Evolutionary conservation across 306 rosid genomes (phyloP), one percentile per base, ranked within the genome.

Genomic region (Prinsepia uniflora): DNA sequence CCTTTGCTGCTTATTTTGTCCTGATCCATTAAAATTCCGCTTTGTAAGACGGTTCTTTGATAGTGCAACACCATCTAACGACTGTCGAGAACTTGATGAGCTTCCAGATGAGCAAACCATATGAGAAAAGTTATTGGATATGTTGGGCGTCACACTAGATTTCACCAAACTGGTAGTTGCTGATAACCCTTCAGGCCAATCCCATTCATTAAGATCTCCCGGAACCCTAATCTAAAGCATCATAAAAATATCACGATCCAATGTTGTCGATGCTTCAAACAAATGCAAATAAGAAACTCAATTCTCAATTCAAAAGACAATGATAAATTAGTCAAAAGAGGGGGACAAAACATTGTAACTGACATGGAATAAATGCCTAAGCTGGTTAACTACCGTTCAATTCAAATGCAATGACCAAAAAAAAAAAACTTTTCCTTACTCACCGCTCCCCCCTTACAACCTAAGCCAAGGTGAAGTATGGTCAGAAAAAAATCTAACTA

Each of bases 171-270:
- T 77, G 42, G 86, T 74, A 79, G 79, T 72, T 68, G 84, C 70
- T 74, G 95, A 76, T 72, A 88, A 67, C 77, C 72, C 86, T 82
- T 84, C 91, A 47, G 95, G 91, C 91, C 95, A 88, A 85, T 80
- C 95, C 95, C 95, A 86, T 71, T 80, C 89, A 82, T 76, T 86
- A 78, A 63, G 87, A 73, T 88, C 81, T 72, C 78, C 91, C 15
- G 77, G 83, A 84, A 83, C 83, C 89, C 89, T 88, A 84, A 88
- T 88, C 95, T 88, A 88, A 88, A 88, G 86, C 95, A 88, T 77
- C 85, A 86, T 79, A 82, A 88, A 82, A 86, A 83, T 82, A 83
- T 88, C 89, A 88, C 91, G 86, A 86, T 76, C 86, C 87, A 79
- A 82, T 80, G 87, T 86, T 86, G 83, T 80, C 78, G 76, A 73